Conservation (phyloP, 768 basidiomycete genomes). For the Mycena vitilis region DNA sequence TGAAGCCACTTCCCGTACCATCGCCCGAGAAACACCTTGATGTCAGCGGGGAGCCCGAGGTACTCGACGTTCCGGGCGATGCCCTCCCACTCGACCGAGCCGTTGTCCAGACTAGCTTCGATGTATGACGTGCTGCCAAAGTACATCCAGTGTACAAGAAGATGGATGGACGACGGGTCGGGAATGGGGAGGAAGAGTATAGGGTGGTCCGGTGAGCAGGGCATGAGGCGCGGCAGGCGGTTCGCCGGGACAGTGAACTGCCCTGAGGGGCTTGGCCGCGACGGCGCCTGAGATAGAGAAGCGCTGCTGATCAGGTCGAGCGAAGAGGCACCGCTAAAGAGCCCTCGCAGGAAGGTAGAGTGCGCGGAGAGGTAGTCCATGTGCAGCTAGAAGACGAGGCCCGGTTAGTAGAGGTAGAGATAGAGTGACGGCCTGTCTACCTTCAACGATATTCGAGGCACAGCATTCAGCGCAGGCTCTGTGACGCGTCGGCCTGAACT, state of each 20-base stretch:
- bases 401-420: not conserved
- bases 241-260: conserved; percentile 58
- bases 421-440: conserved; percentile 51
- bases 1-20: conserved; percentile 80
- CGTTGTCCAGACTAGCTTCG: conserved; percentile 72
- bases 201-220: conserved; percentile 74
- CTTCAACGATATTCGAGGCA: conserved; percentile 70
- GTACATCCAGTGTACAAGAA: conserved; percentile 85
- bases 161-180: conserved; percentile 76
- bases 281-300: conserved; percentile 39
- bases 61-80: conserved; percentile 92
- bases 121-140: conserved; percentile 78
- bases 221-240: conserved; percentile 73
- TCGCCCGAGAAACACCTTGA: conserved; percentile 80
- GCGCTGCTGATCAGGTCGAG: conserved; percentile 64
- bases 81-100: conserved; percentile 84
- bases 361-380: conserved; percentile 86
- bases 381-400: conserved; percentile 67
- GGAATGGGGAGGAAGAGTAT: conserved; percentile 80
- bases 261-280: conserved; percentile 41
- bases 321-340: conserved; percentile 76
- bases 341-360: conserved; percentile 75
- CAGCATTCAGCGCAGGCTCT: conserved; percentile 61
- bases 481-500: conserved; percentile 61
- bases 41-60: conserved; percentile 79